Conservation (phyloP, 129 eudicot species). For the Tanacetum coccineum region DNA sequence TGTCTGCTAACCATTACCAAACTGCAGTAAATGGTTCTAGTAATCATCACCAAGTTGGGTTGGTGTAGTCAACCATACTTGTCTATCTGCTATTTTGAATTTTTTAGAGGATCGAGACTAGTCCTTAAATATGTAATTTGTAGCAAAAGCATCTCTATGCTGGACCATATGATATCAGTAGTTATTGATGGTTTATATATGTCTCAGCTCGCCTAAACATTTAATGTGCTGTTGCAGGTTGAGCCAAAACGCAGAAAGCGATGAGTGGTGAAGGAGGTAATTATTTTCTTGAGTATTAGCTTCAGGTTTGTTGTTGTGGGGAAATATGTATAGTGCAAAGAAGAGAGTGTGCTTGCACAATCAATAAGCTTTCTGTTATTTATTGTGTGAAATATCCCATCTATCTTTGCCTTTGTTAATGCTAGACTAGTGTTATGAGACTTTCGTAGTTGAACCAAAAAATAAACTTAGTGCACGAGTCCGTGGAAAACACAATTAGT, state of each 20-base stretch:
- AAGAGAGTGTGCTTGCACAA: constrained; percentile 41
- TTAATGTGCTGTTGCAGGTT: constrained; percentile 36
- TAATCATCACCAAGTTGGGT: too few relatives aligned
- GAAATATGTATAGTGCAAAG: constrained; percentile 61
- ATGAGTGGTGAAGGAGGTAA: constrained; percentile 41
- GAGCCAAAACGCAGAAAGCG: constrained; percentile 79
- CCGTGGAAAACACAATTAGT: constrained; percentile 9
- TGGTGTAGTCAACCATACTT: not conserved
- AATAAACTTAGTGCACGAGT: constrained; percentile 19
- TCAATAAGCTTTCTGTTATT: constrained; percentile 35
- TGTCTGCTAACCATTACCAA: too few relatives aligned
- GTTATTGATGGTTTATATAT: not conserved
- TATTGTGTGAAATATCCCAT: constrained; percentile 31
- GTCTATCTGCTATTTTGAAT: too few relatives aligned
- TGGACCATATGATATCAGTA: not conserved
- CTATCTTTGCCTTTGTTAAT: constrained; percentile 29
- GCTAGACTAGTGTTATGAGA: constrained; percentile 32
- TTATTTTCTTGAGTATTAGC: constrained; percentile 40
- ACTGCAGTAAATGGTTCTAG: too few relatives aligned
- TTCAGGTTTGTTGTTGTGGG: constrained; percentile 38
- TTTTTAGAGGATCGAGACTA: not conserved
- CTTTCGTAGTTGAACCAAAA: not conserved
- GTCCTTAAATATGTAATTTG: not conserved
- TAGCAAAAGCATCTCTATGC: not conserved
- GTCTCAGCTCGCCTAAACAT: not conserved